These are phyloP conservation scores for Paramarasmius palmivorus DNA, from an alignment of 1,284 basidiomycete genomes.

Conservation along the genomic window DNA sequence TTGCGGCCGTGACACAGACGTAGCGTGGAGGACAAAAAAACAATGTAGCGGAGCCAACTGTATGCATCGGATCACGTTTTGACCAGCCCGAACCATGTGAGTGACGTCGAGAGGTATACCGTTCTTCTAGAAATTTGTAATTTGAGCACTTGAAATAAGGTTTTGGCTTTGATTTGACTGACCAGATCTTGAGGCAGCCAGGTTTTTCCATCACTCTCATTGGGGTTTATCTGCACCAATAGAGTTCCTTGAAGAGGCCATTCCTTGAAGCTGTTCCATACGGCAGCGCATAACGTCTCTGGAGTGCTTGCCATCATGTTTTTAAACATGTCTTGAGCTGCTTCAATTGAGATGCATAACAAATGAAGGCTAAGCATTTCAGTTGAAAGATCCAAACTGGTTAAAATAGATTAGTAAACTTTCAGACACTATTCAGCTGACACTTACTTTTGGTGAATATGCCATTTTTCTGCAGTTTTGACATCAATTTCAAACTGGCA, in stretches of 20 bases:
- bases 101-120: constrained; percentile 5
- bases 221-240: constrained; percentile 43
- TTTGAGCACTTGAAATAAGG: constrained; percentile 13
- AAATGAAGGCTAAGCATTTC: constrained; percentile 19
- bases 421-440: not conserved
- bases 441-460: constrained; percentile 6
- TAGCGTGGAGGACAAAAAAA: constrained; percentile 16
- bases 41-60: constrained; percentile 14
- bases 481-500: constrained; percentile 11
- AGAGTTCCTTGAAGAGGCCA: constrained; percentile 52
- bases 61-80: constrained; percentile 16
- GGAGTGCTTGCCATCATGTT: constrained; percentile 28
- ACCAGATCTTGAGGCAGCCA: constrained; percentile 42
- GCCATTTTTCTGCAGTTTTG: constrained; percentile 10
- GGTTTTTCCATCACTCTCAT: constrained; percentile 24
- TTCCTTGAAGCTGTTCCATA: constrained; percentile 27
- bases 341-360: constrained; percentile 40
- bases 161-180: too few relatives aligned
- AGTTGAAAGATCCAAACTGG: not conserved
- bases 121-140: constrained; percentile 7
- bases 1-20: not conserved
- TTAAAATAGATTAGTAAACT: not conserved
- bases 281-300: constrained; percentile 30
- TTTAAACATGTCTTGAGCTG: constrained; percentile 23
- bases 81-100: constrained; percentile 14